Conservation (phyloP, 768 basidiomycete species). For the Suillus variegatus region DNA sequence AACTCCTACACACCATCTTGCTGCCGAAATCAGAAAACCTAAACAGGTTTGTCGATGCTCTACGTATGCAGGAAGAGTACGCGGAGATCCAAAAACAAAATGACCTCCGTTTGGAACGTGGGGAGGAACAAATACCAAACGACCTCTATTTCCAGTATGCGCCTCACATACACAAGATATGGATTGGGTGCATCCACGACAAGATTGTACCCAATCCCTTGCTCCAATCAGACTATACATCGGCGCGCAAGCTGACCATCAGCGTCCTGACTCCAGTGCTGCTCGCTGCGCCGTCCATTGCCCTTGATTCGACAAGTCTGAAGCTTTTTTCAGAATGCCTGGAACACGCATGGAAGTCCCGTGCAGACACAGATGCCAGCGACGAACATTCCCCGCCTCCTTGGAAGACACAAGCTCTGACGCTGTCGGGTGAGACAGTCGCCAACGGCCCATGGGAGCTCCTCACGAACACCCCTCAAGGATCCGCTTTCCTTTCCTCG, state of each 20-base stretch:
- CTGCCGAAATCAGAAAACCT: conserved; percentile 17
- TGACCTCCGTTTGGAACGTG: background rate
- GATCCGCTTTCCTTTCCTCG: conserved; percentile 33
- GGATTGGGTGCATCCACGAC: conserved; percentile 24
- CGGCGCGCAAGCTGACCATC: conserved; percentile 22
- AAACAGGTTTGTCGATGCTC: conserved; percentile 32
- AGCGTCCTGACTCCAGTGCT: conserved; percentile 10
- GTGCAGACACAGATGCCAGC: background rate
- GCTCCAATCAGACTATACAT: conserved; percentile 4
- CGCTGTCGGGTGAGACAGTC: conserved; percentile 28
- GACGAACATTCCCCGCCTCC: conserved; percentile 27
- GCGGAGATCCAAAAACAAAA: background rate
- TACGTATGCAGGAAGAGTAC: conserved; percentile 27
- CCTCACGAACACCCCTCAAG: conserved; percentile 32
- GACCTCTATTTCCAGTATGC: conserved; percentile 35
- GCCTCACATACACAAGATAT: conserved; percentile 34
- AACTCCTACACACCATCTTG: conserved; percentile 40
- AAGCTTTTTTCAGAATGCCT: conserved; percentile 38
- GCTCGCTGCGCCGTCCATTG: conserved; percentile 22
- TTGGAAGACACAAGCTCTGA: conserved; percentile 21
- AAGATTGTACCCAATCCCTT: conserved; percentile 11
- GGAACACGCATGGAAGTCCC: conserved; percentile 8
- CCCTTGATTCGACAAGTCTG: conserved; percentile 30
- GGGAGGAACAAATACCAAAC: conserved; percentile 6
- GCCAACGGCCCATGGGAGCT: background rate